Evolutionary conservation across 2,329 filamentous ascomycete species (phyloP).

Genomic region (Teratosphaeria viscida): DNA sequence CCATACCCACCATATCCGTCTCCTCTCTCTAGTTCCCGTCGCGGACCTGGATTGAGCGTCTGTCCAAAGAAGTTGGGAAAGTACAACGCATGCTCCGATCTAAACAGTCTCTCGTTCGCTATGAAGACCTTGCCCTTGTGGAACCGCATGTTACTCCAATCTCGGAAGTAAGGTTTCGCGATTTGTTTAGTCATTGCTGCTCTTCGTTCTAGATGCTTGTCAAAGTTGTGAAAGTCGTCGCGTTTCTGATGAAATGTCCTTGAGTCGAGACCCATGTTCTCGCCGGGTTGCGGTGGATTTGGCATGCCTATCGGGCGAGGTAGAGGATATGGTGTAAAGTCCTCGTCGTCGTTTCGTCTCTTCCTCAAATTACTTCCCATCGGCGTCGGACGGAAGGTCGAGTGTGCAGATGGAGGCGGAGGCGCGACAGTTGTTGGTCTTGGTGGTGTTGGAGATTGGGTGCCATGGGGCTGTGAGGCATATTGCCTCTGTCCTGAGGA

Average conservation of each 20-base stretch:
- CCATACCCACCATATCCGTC: constrained; percentile 27
- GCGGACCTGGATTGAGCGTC: constrained; percentile 52
- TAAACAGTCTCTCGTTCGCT: constrained; percentile 75
- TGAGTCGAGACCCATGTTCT: constrained; percentile 69
- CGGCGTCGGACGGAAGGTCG: constrained; percentile 5
- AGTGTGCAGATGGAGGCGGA: constrained; percentile 5
- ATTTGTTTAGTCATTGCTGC: constrained; percentile 67
- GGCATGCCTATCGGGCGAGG: constrained; percentile 72
- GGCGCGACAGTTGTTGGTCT: constrained; percentile 1
- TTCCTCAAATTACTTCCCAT: constrained; percentile 11
- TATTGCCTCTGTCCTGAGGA: constrained; percentile 1
- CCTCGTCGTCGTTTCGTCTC: constrained; percentile 21
- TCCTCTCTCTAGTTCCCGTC: constrained; percentile 22
- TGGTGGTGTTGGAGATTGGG: neutral
- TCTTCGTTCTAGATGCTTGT: constrained; percentile 69
- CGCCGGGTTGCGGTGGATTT: constrained; percentile 60
- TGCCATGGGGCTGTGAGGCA: constrained; percentile 4
- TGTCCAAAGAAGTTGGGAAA: constrained; percentile 85
- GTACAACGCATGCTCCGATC: constrained; percentile 69
- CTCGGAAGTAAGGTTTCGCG: constrained; percentile 83
- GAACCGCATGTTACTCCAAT: constrained; percentile 80
- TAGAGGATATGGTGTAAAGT: constrained; percentile 44
- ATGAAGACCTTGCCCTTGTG: constrained; percentile 84
- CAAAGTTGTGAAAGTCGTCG: constrained; percentile 73
- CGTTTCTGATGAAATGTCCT: constrained; percentile 58